A percentile compares a stretch with the other conserved stretches of the same genome.
Conservation (phyloP, 257 asterid species). For the Nemophila menziesii region DNA sequence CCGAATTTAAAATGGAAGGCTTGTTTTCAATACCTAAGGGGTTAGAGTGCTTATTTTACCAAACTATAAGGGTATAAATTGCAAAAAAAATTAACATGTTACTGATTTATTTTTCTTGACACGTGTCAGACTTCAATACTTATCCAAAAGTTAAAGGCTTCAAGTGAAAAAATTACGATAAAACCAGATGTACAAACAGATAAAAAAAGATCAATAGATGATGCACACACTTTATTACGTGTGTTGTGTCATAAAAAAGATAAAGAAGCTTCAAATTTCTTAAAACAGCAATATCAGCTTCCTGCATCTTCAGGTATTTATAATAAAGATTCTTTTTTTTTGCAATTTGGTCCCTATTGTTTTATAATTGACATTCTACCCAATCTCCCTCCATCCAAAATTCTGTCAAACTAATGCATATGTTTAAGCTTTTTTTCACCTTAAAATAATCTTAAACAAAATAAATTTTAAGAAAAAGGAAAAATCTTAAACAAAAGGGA, state of each 20-base stretch:
- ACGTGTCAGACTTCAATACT: slow-evolving; percentile 61
- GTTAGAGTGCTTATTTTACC: slow-evolving; percentile 6
- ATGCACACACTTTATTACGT: slow-evolving; percentile 78
- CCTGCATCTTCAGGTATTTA: slow-evolving; percentile 78
- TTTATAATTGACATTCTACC: too few species aligned
- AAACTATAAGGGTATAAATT: slow-evolving; percentile 4
- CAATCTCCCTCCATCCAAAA: too few species aligned
- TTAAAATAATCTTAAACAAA: too few species aligned
- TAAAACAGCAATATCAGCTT: slow-evolving; percentile 64
- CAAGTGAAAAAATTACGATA: slow-evolving; percentile 57
- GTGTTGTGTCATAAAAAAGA: slow-evolving; percentile 92
- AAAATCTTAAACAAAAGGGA: too few species aligned
- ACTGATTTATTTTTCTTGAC: slow-evolving; percentile 17
- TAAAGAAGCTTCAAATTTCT: slow-evolving; percentile 71
- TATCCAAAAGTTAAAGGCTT: slow-evolving; percentile 68
- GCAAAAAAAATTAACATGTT: slow-evolving; percentile 6
- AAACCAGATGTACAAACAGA: slow-evolving; percentile 30
- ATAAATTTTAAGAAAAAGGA: too few species aligned
- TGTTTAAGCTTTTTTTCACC: too few species aligned
- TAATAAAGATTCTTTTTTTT: too few species aligned
- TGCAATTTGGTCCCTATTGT: too few species aligned
- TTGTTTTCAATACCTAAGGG: too few species aligned
- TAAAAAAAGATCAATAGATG: slow-evolving; percentile 45
- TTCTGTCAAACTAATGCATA: too few species aligned
- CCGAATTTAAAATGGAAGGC: too few species aligned